Evolutionary conservation across 2,329 filamentous ascomycete genomes (phyloP).

Genomic region (Epicoccum nigrum): DNA sequence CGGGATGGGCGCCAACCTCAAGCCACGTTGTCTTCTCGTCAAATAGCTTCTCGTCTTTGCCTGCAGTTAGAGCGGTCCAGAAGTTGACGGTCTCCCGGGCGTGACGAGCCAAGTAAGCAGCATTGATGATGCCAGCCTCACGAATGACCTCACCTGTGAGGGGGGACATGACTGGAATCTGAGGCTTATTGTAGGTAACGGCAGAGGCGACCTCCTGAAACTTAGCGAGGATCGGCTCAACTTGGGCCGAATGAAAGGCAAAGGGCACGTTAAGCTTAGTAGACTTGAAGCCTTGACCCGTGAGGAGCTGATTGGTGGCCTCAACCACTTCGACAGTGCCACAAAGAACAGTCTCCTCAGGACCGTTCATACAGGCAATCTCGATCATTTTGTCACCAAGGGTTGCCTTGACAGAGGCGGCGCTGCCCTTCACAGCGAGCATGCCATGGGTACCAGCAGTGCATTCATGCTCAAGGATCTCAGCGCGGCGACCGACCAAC

Average conservation of each 20-base stretch:
- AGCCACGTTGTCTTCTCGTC: constrained; percentile 73
- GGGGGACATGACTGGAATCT: constrained; percentile 70
- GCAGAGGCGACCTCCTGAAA: constrained; percentile 62
- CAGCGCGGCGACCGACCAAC: constrained; percentile 71
- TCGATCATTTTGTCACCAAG: constrained; percentile 58
- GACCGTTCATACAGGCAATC: constrained; percentile 77
- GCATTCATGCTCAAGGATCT: constrained; percentile 69
- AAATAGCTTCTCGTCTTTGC: constrained; percentile 64
- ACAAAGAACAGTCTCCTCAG: constrained; percentile 76
- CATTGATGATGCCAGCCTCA: constrained; percentile 62
- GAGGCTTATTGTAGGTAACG: constrained; percentile 64
- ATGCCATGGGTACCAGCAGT: constrained; percentile 70
- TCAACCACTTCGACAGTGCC: constrained; percentile 66
- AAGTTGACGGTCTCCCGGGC: constrained; percentile 74
- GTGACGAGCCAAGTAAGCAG: constrained; percentile 68
- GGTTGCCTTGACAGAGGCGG: constrained; percentile 60
- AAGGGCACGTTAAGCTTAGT: constrained; percentile 69
- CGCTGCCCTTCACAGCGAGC: constrained; percentile 63
- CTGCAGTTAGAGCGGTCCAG: constrained; percentile 64
- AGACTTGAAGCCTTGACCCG: constrained; percentile 62
- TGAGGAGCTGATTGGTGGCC: constrained; percentile 57
- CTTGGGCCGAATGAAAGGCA: constrained; percentile 70
- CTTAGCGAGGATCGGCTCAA: constrained; percentile 66
- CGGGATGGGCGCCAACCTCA: constrained; percentile 76
- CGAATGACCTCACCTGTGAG: constrained; percentile 66